Base-by-base conservation (phyloP, 495 filamentous ascomycete species). In the Melanomma pulvis-pyrius region DNA sequence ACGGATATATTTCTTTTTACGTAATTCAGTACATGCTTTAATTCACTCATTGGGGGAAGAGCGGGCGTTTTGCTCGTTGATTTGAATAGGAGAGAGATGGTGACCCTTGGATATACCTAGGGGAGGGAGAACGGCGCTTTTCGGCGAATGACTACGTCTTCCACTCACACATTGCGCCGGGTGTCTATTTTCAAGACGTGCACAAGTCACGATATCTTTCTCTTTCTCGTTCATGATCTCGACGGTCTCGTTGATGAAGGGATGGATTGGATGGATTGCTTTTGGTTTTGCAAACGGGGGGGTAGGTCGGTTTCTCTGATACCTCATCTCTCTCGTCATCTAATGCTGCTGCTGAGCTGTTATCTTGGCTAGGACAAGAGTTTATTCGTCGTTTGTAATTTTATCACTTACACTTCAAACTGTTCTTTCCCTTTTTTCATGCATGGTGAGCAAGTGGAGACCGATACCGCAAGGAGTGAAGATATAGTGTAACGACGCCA, bases 11-110 rank as follows among this genome's bases (percentile, higher is more conserved):
- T 54, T 50, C 32, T 34, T 15, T 62, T 62, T 24, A 8, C 29
- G 47, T 41, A 39, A 61, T 30, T 44, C 22, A 24, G 17, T 53
- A 62, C 34, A 44, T 54, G n/a, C 9, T 65, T 58, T 59, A 65
- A 59, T 52, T 29, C 62, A 59, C 32, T 59, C 62, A 50, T 65
- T 59, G 54, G 9, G 8, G 39, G 25, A 1, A 19, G 36, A 32
- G 53, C 8, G 24, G 19, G 53, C 19, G 28, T 29, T 57, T 57
- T 12, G 32, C 21, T 54, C 29, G 25, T 11, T 24, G 26, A 1
- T 29, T n/a, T 6, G 39, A 44, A 11, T 11, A 7, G 39, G 4
- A 15, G 13, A 17, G 39, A 15, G 17, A 44, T 3, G 39, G 39
- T 44, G 32, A 13, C 32, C 32, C 6, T 6, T 36, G 6, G 32